Conservation (phyloP, 2,329 filamentous ascomycete species). For the Pseudodiploospora longispora region DNA sequence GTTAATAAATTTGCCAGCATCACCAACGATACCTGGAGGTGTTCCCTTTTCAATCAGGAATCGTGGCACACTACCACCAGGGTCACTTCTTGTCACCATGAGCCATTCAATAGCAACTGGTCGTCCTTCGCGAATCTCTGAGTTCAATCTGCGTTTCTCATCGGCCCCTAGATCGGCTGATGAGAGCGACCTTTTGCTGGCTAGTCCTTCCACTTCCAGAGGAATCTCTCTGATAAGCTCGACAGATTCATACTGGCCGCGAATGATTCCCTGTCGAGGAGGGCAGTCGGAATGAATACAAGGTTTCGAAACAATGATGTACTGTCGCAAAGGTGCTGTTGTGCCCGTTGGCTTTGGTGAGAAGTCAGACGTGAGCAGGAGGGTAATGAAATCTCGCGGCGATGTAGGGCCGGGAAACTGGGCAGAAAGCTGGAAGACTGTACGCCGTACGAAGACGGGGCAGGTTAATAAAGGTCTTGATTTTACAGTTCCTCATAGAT, state of each 20-base stretch:
- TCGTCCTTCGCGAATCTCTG: conserved; percentile 17
- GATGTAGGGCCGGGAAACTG: conserved; percentile 86
- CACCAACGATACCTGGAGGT: conserved; percentile 68
- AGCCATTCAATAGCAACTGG: conserved; percentile 69
- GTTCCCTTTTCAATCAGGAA: conserved; percentile 91
- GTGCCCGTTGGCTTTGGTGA: conserved; percentile 22
- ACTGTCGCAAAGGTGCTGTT: conserved; percentile 52
- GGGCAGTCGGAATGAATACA: conserved; percentile 69
- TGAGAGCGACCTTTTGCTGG: conserved; percentile 24
- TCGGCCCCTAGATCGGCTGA: conserved; percentile 22
- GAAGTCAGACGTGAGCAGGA: conserved; percentile 62
- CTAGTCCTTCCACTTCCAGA: conserved; percentile 36
- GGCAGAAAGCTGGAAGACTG: conserved; percentile 78
- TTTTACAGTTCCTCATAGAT: too few species aligned
- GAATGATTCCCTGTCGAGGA: conserved; percentile 62
- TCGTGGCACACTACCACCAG: conserved; percentile 77
- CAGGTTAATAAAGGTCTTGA: too few species aligned
- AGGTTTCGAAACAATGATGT: conserved; percentile 82
- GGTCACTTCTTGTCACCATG: conserved; percentile 85
- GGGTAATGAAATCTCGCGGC: conserved; percentile 77
- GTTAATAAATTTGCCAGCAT: conserved; percentile 73
- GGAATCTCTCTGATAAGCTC: conserved; percentile 84
- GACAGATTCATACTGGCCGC: conserved; percentile 83
- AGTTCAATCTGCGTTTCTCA: conserved; percentile 16
- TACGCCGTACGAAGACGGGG: conserved; percentile 12